Base-by-base conservation (phyloP, 108 stramenopile genomes). In the Poteriospumella lacustris region DNA sequence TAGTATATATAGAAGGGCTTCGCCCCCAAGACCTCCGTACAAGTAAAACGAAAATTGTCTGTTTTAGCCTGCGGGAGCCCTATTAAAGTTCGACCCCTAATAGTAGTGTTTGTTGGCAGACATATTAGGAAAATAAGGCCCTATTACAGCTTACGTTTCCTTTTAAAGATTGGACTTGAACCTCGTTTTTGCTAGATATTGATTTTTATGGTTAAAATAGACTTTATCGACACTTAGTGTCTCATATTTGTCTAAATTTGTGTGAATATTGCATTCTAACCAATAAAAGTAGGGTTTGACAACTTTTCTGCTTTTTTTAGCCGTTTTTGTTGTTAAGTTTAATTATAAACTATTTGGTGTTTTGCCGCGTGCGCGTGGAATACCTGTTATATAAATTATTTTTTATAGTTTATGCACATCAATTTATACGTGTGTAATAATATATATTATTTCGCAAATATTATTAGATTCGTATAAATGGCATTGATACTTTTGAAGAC, bases 331-430 rank as follows among this genome's bases (percentile, higher is more conserved):
- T 52, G 47, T 52, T 52, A 52, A 52, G 47, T 52, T 52, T 52
- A 52, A 52, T 52, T 52, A 52, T 52, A 52, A 52, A 52, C 47
- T 19, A 52, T 52, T 52, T 52, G 47, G 47, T 52, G 47, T 52
- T 52, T 52, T 19, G 47, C 47, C 47, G 47, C 47, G 47, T 52
- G 47, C 47, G 47, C 47, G 47, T 52, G 47, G 47, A 52, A 52
- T 52, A 52, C 47, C 47, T 52, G 47, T 52, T 52, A 52, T 52
- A 52, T 52, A 52, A 52, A 52, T 52, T 52, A 52, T 52, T 52
- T 52, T 52, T 52, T 52, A 52, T 52, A 52, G 47, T 52, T 52
- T 52, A 52, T 52, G 47, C 47, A 52, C 47, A 52, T 52, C 47
- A 52, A 52, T 19, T 52, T 52, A 52, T 52, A 52, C 47, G 47